Conservation (phyloP, 139 green algal genomes). For the Picochlorum costavermella region DNA sequence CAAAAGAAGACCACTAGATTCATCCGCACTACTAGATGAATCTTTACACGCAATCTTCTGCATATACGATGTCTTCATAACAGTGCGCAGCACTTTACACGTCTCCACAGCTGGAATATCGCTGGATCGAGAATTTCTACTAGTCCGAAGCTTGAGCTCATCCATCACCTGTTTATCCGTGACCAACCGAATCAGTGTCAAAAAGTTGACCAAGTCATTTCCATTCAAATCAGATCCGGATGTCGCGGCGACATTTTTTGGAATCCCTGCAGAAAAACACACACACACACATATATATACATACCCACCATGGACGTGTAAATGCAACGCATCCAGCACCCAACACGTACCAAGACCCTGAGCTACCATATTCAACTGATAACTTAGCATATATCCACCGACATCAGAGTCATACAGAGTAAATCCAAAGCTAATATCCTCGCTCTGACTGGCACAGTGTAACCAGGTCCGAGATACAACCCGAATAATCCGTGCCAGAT, state of each 20-base stretch:
- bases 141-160: neutral
- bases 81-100: slow-evolving; percentile 8
- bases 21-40: neutral
- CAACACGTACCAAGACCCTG: neutral
- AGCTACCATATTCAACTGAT: slow-evolving; percentile 5
- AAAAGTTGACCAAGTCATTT: slow-evolving; percentile 6
- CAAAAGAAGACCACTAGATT: slow-evolving; percentile 2
- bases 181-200: slow-evolving; percentile 7
- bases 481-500: neutral
- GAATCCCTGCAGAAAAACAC: neutral
- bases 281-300: neutral
- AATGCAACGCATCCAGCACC: too few species aligned
- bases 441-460: neutral
- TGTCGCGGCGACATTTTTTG: neutral
- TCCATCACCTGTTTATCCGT: slow-evolving; percentile 11
- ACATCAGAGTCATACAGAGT: slow-evolving; percentile 7
- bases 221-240: slow-evolving; percentile 1
- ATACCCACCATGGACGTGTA: too few species aligned
- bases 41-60: slow-evolving; percentile 7
- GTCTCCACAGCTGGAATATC: slow-evolving; percentile 1
- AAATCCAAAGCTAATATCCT: slow-evolving; percentile 11
- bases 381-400: neutral
- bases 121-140: neutral
- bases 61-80: slow-evolving; percentile 4
- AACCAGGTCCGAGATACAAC: neutral